Percentiles rank a stretch among this genome's conserved stretches.
Evolutionary conservation across 148 eudicot genomes (phyloP).

Genomic region (Silene uniflora): DNA sequence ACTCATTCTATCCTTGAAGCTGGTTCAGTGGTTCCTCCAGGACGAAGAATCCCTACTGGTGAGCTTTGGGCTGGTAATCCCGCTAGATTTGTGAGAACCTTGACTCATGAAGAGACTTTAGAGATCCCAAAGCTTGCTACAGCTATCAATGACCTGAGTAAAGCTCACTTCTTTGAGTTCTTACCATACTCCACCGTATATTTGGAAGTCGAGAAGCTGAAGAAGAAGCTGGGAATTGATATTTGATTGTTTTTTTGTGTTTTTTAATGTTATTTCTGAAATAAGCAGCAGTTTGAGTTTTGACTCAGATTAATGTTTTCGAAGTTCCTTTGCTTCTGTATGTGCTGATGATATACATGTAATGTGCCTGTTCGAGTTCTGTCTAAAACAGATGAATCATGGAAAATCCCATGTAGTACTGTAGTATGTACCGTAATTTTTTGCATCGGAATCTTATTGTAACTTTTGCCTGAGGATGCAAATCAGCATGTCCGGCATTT

Average conservation of each 20-base stretch:
- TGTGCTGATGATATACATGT: constrained; percentile 18
- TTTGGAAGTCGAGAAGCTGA: constrained; percentile 95
- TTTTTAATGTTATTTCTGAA: constrained; percentile 27
- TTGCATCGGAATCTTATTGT: constrained; percentile 3
- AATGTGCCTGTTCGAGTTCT: constrained; percentile 20
- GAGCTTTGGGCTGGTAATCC: constrained; percentile 99
- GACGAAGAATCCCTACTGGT: constrained; percentile 91
- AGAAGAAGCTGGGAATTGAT: constrained; percentile 63
- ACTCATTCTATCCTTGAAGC: constrained; percentile 95
- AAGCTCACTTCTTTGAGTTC: constrained; percentile 67
- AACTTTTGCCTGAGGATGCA: constrained; percentile 5
- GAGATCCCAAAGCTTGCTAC: constrained; percentile 97
- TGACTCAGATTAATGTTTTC: constrained; percentile 26
- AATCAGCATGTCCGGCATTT: neutral
- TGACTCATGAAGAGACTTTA: constrained; percentile 84
- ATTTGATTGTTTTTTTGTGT: constrained; percentile 36
- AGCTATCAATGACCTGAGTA: constrained; percentile 85
- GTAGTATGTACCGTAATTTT: constrained; percentile 21
- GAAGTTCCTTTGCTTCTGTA: constrained; percentile 21
- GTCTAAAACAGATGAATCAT: constrained; percentile 20
- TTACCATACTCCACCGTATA: constrained; percentile 91
- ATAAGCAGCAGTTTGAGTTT: constrained; percentile 25
- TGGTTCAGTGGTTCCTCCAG: constrained; percentile 95
- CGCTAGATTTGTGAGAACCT: constrained; percentile 86
- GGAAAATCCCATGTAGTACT: constrained; percentile 19